phyloP scores from a whole-genome alignment of 192 early-diverging fungal genomes.

The Backusella psychrophila region DNA sequence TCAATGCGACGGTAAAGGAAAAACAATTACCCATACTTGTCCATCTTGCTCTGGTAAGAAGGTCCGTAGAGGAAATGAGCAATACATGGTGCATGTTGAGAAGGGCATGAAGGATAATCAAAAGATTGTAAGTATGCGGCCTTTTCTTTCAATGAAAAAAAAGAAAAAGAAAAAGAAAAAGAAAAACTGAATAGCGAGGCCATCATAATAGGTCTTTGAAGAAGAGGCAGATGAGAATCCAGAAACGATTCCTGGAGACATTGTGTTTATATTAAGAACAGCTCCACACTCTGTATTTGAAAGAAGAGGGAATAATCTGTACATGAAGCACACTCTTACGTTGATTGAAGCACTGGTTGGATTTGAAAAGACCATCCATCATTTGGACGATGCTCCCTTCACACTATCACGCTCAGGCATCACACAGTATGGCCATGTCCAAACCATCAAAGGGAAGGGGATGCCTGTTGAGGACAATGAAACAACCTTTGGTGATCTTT shows the following conservation, averaged over 20 bases:
- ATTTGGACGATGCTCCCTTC: slow-evolving; percentile 78
- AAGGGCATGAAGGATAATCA: slow-evolving; percentile 83
- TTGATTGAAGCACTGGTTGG: slow-evolving; percentile 82
- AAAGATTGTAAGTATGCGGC: slow-evolving; percentile 41
- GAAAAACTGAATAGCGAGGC: not conserved
- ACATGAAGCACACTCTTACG: slow-evolving; percentile 73
- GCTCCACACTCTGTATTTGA: slow-evolving; percentile 72
- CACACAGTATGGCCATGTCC: slow-evolving; percentile 74
- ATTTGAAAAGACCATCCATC: slow-evolving; percentile 72
- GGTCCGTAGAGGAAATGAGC: slow-evolving; percentile 80
- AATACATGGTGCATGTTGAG: slow-evolving; percentile 77
- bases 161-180: not conserved
- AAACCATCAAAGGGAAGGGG: slow-evolving; percentile 77
- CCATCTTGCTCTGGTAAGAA: slow-evolving; percentile 43
- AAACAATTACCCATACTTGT: not conserved
- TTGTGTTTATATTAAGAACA: slow-evolving; percentile 75
- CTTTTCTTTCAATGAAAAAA: not conserved
- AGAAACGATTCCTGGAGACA: slow-evolving; percentile 83
- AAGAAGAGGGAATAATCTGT: slow-evolving; percentile 76
- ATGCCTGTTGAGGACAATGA: slow-evolving; percentile 75
- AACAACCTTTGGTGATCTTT: slow-evolving; percentile 73
- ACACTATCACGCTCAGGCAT: slow-evolving; percentile 49
- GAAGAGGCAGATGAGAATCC: slow-evolving; percentile 91
- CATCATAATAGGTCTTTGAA: slow-evolving; percentile 60
- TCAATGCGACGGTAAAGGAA: slow-evolving; percentile 79